These are phyloP conservation scores for Nakazawaea laoshanensis DNA, from an alignment of 805 yeast genomes.

Conservation along the genomic window DNA sequence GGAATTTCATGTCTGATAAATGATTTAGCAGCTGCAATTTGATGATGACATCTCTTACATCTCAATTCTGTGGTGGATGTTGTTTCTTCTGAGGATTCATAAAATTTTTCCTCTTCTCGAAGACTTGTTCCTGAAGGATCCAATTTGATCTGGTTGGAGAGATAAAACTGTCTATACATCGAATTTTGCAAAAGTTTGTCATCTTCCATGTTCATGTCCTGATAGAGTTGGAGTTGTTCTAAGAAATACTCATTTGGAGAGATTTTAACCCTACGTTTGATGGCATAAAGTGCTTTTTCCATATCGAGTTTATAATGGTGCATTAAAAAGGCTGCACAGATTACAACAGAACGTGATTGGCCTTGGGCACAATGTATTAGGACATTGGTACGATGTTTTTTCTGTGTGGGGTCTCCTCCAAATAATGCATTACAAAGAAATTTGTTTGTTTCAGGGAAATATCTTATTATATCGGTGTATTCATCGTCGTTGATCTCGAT, in stretches of 20 bases:
- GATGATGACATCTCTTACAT: constrained; percentile 77
- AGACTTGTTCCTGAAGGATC: constrained; percentile 35
- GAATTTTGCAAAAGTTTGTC: constrained; percentile 15
- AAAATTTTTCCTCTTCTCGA: constrained; percentile 18
- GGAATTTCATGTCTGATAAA: constrained; percentile 65
- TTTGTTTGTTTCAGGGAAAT: constrained; percentile 49
- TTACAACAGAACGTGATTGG: constrained; percentile 36
- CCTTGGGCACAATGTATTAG: constrained; percentile 48
- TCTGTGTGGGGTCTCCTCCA: constrained; percentile 22
- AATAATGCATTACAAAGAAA: constrained; percentile 63
- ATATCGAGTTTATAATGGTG: constrained; percentile 43
- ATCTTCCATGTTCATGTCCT: constrained; percentile 31
- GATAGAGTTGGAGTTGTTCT: constrained; percentile 62
- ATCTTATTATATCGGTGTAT: constrained; percentile 53
- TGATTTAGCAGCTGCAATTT: constrained; percentile 54
- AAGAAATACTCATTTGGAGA: constrained; percentile 71
- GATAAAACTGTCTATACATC: constrained; percentile 34
- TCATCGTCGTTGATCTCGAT: constrained; percentile 70
- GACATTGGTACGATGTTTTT: constrained; percentile 33
- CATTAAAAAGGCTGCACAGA: constrained; percentile 42
- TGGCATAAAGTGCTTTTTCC: constrained; percentile 64
- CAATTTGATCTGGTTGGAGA: constrained; percentile 24
- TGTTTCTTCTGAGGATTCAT: constrained; percentile 18
- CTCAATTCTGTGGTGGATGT: constrained; percentile 34
- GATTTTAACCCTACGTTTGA: constrained; percentile 54